A percentile compares a stretch with the other conserved stretches of the same genome.
Conservation (phyloP, 2,329 filamentous ascomycete genomes). For the Colletotrichum sp. region DNA sequence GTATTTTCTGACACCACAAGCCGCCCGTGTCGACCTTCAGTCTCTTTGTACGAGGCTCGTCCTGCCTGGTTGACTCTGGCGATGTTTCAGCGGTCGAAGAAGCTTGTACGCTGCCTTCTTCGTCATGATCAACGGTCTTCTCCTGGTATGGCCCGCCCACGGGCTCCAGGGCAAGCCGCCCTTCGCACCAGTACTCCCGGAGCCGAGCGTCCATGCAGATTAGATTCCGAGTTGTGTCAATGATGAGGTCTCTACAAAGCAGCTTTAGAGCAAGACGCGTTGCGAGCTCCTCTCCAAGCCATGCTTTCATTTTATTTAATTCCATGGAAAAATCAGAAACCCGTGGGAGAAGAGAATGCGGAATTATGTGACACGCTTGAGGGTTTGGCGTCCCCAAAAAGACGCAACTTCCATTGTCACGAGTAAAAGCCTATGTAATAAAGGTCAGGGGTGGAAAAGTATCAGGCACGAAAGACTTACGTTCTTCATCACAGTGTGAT, state of each 20-base stretch:
- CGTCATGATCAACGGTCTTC: not conserved
- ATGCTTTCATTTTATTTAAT: not conserved
- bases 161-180: not conserved
- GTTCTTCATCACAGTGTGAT: not conserved
- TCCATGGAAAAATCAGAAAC: rapidly evolving
- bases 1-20: not conserved
- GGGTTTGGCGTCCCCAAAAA: not conserved
- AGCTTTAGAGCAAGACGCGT: not conserved
- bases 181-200: not conserved
- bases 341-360: not conserved
- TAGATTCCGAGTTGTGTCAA: not conserved
- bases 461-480: not conserved
- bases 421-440: not conserved
- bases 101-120: not conserved
- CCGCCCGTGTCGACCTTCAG: not conserved
- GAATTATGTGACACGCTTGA: not conserved
- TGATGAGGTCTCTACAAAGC: not conserved
- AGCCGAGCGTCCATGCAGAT: not conserved
- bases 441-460: not conserved
- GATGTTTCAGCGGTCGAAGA: too few relatives aligned
- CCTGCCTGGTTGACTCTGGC: too few relatives aligned
- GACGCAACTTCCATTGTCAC: not conserved
- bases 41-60: not conserved
- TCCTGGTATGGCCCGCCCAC: not conserved
- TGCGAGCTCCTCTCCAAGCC: not conserved